These are phyloP conservation scores for Handroanthus guayacan DNA, from an alignment of 257 asterid genomes.

Conservation along the genomic window DNA sequence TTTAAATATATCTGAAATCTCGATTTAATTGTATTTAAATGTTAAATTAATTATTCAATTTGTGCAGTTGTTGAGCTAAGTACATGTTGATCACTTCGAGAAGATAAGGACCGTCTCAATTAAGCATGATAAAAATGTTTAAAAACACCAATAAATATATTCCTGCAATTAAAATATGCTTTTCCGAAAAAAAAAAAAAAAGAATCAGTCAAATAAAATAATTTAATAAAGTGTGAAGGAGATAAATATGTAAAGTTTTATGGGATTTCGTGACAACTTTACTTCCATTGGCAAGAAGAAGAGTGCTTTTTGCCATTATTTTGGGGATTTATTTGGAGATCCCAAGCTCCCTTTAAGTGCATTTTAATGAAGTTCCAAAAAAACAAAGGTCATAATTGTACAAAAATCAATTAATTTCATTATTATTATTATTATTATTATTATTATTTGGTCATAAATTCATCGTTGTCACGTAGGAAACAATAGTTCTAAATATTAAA, in stretches of 20 bases:
- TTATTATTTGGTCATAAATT: not conserved
- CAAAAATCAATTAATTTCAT: not conserved
- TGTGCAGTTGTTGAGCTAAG: conserved; percentile 31
- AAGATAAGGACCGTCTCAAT: conserved; percentile 40
- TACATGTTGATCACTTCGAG: conserved; percentile 36
- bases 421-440: too few relatives aligned
- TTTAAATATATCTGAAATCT: not conserved
- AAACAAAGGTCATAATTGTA: conserved; percentile 31
- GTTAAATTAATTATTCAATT: not conserved
- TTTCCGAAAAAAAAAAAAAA: conserved; percentile 10
- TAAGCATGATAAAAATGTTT: conserved; percentile 25
- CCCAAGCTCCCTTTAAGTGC: conserved; percentile 36
- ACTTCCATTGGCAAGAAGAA: conserved; percentile 45
- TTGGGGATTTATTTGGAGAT: conserved; percentile 49
- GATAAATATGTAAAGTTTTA: conserved; percentile 24
- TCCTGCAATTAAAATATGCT: not conserved
- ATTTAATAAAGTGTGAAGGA: not conserved
- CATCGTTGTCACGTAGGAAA: conserved; percentile 36
- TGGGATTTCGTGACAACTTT: conserved; percentile 43
- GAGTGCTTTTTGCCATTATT: conserved; percentile 38
- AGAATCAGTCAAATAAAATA: not conserved
- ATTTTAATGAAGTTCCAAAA: conserved; percentile 30
- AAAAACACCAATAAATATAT: conserved; percentile 5
- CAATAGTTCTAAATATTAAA: conserved; percentile 14
- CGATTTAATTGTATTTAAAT: not conserved